phyloP scores from a whole-genome alignment of 805 yeast genomes.

The Ogataea glucozyma region DNA sequence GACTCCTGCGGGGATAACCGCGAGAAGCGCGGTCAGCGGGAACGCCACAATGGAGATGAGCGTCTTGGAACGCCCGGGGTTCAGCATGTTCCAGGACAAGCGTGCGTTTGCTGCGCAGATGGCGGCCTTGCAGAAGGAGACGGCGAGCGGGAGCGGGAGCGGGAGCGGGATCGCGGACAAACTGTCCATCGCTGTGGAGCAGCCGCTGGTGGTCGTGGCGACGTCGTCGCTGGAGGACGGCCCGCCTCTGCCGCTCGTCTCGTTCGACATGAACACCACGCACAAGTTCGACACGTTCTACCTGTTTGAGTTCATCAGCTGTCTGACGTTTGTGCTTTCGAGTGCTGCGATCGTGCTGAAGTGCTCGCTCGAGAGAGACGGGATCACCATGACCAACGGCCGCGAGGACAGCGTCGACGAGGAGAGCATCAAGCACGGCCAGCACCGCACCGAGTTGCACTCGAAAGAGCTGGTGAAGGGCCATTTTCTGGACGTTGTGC shows the following conservation, averaged over 20 bases:
- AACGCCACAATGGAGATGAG: conserved; percentile 8
- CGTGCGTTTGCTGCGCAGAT: conserved; percentile 34
- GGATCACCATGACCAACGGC: conserved; percentile 14
- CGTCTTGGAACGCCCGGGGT: conserved; percentile 17
- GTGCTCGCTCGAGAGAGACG: conserved; percentile 35
- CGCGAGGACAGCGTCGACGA: conserved; percentile 13
- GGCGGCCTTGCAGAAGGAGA: conserved; percentile 13
- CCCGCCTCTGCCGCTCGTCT: conserved; percentile 14
- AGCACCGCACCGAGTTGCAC: conserved; percentile 25
- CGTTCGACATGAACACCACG: conserved; percentile 30
- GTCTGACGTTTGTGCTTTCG: conserved; percentile 53
- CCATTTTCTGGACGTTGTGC: conserved; percentile 64
- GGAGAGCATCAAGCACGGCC: conserved; percentile 13
- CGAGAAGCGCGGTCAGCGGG: conserved; percentile 5
- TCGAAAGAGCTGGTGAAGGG: conserved; percentile 46
- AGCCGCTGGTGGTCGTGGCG: conserved; percentile 29
- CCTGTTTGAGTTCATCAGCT: conserved; percentile 55
- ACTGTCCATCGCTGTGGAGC: conserved; percentile 25
- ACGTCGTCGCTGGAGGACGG: conserved; percentile 10
- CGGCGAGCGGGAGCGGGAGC: conserved; percentile 9
- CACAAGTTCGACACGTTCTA: conserved; percentile 51
- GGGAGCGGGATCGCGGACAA: conserved; percentile 10
- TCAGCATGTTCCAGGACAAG: conserved; percentile 31
- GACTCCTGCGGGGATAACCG: conserved; percentile 2
- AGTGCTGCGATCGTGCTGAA: conserved; percentile 47